phyloP scores from a whole-genome alignment of 176 grass and related monocot genomes.

The Oryza nivara region DNA sequence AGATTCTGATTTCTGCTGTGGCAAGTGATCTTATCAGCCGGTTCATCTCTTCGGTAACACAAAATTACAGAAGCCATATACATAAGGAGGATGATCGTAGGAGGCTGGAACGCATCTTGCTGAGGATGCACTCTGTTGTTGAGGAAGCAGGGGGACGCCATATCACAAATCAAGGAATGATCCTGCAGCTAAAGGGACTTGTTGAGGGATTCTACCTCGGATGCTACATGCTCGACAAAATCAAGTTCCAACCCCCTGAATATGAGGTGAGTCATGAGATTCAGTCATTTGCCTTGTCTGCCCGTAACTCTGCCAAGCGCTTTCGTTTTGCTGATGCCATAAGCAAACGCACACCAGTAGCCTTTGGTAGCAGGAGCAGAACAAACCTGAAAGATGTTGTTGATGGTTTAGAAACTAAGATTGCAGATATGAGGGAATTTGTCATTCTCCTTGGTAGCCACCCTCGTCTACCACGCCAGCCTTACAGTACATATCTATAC shows the following conservation, averaged over 20 bases:
- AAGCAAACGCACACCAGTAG: background rate
- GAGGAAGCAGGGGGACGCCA: constrained; percentile 31
- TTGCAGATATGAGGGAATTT: constrained; percentile 37
- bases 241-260: background rate
- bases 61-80: background rate
- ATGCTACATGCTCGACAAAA: constrained; percentile 12
- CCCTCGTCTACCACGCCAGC: constrained; percentile 23
- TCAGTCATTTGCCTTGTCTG: background rate
- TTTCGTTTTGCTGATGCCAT: constrained; percentile 19
- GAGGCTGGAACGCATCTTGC: constrained; percentile 39
- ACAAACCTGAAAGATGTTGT: constrained; percentile 25
- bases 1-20: constrained; percentile 30
- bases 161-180: constrained; percentile 35
- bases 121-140: constrained; percentile 31
- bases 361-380: background rate
- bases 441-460: constrained; percentile 35
- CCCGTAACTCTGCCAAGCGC: constrained; percentile 3
- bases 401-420: constrained; percentile 26
- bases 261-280: constrained; percentile 27
- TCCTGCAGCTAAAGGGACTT: constrained; percentile 38
- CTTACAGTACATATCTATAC: constrained; percentile 29
- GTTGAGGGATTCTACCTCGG: constrained; percentile 25
- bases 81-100: background rate
- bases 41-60: constrained; percentile 33
- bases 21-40: constrained; percentile 32